Evolutionary conservation across 495 filamentous ascomycete species (phyloP).

Genomic region (Peziza echinospora): DNA sequence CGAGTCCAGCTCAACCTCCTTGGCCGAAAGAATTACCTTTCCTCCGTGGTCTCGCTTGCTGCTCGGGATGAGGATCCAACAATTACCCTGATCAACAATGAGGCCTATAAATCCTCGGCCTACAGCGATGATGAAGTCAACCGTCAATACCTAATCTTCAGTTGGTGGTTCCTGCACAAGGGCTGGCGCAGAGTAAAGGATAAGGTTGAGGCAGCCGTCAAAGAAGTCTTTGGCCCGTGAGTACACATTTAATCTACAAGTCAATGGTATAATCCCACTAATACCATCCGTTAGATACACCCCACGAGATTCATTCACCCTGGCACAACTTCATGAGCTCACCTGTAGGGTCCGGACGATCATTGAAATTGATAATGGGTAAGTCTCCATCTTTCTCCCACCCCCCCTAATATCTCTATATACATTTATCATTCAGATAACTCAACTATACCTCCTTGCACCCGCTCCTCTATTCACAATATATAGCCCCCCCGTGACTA

Average conservation of each 20-base stretch:
- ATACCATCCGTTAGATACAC: constrained; percentile 41
- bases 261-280: too few relatives aligned
- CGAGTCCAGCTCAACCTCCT: constrained; percentile 94
- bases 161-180: constrained; percentile 90
- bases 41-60: constrained; percentile 75
- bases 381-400: constrained; percentile 15
- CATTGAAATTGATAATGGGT: constrained; percentile 59
- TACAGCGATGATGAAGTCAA: constrained; percentile 77
- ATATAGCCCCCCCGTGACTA: constrained; percentile 1
- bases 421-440: too few relatives aligned
- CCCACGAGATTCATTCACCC: constrained; percentile 66
- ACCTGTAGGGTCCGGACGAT: constrained; percentile 56
- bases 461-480: not conserved
- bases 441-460: not conserved
- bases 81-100: constrained; percentile 74
- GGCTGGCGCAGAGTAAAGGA: constrained; percentile 67
- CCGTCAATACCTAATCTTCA: constrained; percentile 78
- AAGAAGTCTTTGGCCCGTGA: constrained; percentile 67
- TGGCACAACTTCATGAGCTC: constrained; percentile 55
- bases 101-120: constrained; percentile 37
- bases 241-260: too few relatives aligned
- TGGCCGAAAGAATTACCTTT: constrained; percentile 81
- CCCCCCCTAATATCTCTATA: not conserved
- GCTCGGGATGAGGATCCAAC: constrained; percentile 36
- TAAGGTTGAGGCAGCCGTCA: constrained; percentile 57